Conservation (phyloP, 78 protist species). For the Speleostelium caveatum region DNA sequence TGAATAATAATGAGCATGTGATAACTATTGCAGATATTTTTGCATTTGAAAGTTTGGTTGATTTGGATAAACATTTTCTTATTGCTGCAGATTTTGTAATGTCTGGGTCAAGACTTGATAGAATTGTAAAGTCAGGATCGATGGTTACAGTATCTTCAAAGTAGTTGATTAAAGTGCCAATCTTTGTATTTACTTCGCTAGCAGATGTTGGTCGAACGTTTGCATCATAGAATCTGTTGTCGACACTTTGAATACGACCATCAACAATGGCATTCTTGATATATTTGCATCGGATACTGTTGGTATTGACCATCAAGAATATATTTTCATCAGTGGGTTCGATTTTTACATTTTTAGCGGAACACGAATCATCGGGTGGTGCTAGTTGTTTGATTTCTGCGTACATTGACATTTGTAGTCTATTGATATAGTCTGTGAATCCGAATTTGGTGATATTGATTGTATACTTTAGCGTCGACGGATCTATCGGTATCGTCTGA, state of each 20-base stretch:
- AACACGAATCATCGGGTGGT: background rate
- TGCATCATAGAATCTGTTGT: background rate
- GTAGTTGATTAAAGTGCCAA: background rate
- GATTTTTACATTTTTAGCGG: background rate
- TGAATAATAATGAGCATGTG: no score
- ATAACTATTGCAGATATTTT: no score
- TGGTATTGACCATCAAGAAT: background rate
- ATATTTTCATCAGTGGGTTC: background rate
- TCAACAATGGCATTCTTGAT: background rate
- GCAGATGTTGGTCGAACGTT: background rate
- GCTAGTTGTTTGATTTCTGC: background rate
- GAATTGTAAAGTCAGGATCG: background rate
- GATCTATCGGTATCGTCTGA: background rate
- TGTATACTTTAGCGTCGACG: constrained; percentile 15
- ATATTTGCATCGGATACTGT: background rate
- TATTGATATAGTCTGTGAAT: background rate
- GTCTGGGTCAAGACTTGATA: no score
- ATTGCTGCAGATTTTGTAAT: no score
- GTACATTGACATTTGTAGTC: constrained; percentile 8
- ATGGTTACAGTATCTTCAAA: no score
- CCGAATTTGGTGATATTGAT: background rate
- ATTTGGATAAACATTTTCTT: no score
- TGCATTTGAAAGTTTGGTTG: no score
- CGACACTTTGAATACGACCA: background rate
- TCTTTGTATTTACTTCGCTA: background rate